Percentiles rank a stretch among this genome's conserved stretches.
Evolutionary conservation across 2,329 filamentous ascomycete species (phyloP).

Genomic region (Hypoxylon sp.): DNA sequence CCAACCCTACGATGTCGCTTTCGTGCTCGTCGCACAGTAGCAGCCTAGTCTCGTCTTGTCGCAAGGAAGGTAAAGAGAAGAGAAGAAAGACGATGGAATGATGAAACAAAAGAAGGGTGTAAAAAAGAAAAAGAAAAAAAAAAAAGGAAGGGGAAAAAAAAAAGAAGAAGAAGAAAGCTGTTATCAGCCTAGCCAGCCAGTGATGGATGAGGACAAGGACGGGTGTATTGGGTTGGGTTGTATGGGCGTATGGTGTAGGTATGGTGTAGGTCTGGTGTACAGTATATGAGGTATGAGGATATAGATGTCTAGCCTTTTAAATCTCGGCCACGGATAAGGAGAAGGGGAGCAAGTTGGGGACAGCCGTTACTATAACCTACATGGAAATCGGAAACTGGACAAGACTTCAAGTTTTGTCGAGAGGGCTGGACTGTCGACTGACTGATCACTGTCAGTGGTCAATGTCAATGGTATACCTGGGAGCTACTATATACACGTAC

Average conservation of each 20-base stretch:
- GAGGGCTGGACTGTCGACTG: constrained; percentile 5
- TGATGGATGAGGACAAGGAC: constrained; percentile 19
- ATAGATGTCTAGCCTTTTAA: constrained; percentile 27
- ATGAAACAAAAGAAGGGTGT: too few relatives aligned
- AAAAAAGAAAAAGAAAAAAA: constrained; percentile 16
- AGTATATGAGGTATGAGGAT: constrained; percentile 26
- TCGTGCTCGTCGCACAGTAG: constrained; percentile 22
- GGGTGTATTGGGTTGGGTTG: neutral
- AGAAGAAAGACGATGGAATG: too few relatives aligned
- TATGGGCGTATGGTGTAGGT: neutral
- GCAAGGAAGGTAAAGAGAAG: constrained; percentile 21
- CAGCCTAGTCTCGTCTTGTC: constrained; percentile 10
- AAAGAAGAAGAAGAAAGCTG: constrained; percentile 25
- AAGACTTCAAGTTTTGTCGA: neutral
- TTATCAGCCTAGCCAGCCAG: constrained; percentile 37
- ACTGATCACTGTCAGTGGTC: constrained; percentile 31
- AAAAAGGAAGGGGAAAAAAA: constrained; percentile 12
- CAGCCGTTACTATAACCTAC: neutral
- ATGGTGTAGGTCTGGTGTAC: constrained; percentile 4
- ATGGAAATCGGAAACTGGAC: neutral
- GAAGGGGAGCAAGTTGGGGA: neutral
- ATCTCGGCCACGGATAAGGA: constrained; percentile 25
- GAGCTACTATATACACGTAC: too few relatives aligned
- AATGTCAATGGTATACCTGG: constrained; percentile 21
- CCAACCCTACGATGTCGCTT: constrained; percentile 32